phyloP scores from a whole-genome alignment of 2,329 filamentous ascomycete species.

The Aspergillus awamori region DNA sequence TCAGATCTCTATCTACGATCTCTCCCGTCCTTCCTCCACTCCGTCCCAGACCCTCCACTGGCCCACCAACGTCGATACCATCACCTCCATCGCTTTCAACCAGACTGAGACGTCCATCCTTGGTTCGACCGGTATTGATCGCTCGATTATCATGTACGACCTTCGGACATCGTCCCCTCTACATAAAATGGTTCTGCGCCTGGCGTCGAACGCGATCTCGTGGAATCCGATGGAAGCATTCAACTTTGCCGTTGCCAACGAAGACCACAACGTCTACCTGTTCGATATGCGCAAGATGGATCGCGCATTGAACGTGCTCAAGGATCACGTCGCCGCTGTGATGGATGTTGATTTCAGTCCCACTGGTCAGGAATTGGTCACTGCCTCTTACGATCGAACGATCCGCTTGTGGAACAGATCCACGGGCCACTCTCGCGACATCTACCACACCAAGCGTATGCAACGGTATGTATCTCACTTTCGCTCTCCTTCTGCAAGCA shows the following conservation, averaged over 20 bases:
- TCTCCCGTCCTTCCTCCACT: constrained; percentile 73
- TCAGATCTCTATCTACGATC: constrained; percentile 84
- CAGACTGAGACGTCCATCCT: constrained; percentile 90
- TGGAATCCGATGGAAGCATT: constrained; percentile 99
- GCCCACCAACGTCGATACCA: constrained; percentile 88
- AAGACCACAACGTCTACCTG: constrained; percentile 90
- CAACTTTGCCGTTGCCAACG: constrained; percentile 89
- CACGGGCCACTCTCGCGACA: constrained; percentile 81
- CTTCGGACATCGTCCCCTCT: constrained; percentile 83
- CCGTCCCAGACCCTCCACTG: constrained; percentile 82
- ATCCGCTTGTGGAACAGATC: constrained; percentile 81
- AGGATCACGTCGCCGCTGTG: constrained; percentile 86
- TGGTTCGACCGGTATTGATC: constrained; percentile 81
- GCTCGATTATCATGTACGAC: constrained; percentile 88
- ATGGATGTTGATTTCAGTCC: constrained; percentile 97
- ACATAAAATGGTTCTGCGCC: constrained; percentile 76
- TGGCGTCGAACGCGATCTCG: constrained; percentile 79
- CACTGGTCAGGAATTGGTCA: constrained; percentile 90
- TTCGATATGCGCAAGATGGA: constrained; percentile 95
- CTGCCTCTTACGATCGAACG: constrained; percentile 84
- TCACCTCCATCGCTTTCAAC: constrained; percentile 87
- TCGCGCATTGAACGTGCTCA: constrained; percentile 83
- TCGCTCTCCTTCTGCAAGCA: background rate
- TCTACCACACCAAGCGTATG: constrained; percentile 98
- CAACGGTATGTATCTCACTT: constrained; percentile 57